phyloP scores from a whole-genome alignment of 495 filamentous ascomycete genomes.

The Trichoderma reesei region DNA sequence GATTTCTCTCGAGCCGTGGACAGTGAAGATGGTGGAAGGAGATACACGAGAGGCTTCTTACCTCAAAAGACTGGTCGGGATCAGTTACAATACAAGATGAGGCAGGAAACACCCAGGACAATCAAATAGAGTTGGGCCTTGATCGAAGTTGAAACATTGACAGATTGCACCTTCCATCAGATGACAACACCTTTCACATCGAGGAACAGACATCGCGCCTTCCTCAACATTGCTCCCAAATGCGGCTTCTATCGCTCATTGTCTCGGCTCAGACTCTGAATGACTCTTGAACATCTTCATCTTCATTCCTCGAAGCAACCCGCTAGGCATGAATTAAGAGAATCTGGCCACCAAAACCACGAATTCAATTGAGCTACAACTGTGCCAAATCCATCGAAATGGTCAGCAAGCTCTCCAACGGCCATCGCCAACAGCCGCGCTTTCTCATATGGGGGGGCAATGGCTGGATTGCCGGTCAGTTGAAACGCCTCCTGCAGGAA shows the following conservation, averaged over 20 bases:
- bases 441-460: slow-evolving; percentile 55
- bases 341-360: not conserved
- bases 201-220: too few species aligned
- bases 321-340: not conserved
- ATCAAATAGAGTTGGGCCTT: not conserved
- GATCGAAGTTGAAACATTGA: not conserved
- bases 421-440: slow-evolving; percentile 20
- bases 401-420: slow-evolving; percentile 18
- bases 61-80: too few species aligned
- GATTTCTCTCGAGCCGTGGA: too few species aligned
- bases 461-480: slow-evolving; percentile 55
- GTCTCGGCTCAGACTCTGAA: too few species aligned
- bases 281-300: not conserved
- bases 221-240: too few species aligned
- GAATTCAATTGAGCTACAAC: not conserved
- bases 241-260: too few species aligned
- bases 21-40: too few species aligned
- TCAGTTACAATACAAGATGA: too few species aligned
- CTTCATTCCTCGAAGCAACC: not conserved
- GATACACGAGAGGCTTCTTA: too few species aligned
- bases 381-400: not conserved
- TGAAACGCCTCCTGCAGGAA: slow-evolving; percentile 49
- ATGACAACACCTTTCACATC: too few species aligned
- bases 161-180: too few species aligned
- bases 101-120: too few species aligned